Percentiles rank a stretch among this genome's conserved stretches.
These are phyloP conservation scores for Solioccasus polychromus DNA, from an alignment of 768 basidiomycete species.

Conservation along the genomic window DNA sequence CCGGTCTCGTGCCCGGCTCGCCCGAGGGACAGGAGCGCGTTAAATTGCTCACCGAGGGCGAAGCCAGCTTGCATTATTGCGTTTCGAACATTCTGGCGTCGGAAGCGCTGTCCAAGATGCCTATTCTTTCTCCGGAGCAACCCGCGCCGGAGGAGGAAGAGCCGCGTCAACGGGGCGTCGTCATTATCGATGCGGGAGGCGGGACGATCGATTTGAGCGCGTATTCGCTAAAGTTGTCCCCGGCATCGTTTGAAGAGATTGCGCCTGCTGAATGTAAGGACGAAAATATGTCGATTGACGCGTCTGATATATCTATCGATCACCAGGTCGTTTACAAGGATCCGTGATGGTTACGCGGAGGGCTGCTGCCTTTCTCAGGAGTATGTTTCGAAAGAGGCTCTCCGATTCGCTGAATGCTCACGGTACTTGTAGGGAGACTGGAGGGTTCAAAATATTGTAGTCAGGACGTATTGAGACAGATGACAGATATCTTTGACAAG, in stretches of 20 bases:
- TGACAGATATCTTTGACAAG: slow-evolving; percentile 38
- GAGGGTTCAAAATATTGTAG: slow-evolving; percentile 30
- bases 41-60: slow-evolving; percentile 61
- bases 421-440: slow-evolving; percentile 23
- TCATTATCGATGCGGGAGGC: slow-evolving; percentile 53
- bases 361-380: slow-evolving; percentile 31
- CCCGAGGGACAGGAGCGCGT: slow-evolving; percentile 40
- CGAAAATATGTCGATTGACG: not conserved
- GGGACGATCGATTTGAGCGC: slow-evolving; percentile 43
- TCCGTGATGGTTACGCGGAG: slow-evolving; percentile 38
- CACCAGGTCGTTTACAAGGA: slow-evolving; percentile 39
- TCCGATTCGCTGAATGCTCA: not conserved
- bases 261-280: slow-evolving; percentile 34
- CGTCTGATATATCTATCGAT: slow-evolving; percentile 1
- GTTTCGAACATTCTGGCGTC: slow-evolving; percentile 44
- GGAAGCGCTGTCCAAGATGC: slow-evolving; percentile 22
- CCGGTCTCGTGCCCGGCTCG: slow-evolving; percentile 47
- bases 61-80: slow-evolving; percentile 60
- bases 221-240: slow-evolving; percentile 38
- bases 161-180: slow-evolving; percentile 33
- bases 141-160: slow-evolving; percentile 17
- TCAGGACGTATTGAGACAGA: slow-evolving; percentile 34
- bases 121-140: slow-evolving; percentile 18
- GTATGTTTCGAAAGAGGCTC: slow-evolving; percentile 6
- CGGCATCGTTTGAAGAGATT: slow-evolving; percentile 39